Conservation (phyloP, 1,139 yeast species). For the Kodamaea sp. region DNA sequence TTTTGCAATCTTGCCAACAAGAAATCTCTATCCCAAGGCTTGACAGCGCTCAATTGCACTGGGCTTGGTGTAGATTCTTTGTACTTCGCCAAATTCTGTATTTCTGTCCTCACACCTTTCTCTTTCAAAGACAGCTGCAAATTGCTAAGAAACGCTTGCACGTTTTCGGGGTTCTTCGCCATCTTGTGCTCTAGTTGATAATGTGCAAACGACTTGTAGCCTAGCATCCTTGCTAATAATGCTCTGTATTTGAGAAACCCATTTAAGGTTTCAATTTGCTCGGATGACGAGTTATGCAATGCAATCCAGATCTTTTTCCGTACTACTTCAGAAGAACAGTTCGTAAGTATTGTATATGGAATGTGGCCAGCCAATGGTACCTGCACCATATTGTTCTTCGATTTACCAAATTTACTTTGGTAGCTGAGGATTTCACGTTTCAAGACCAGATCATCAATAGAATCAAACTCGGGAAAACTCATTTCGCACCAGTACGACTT, state of each 20-base stretch:
- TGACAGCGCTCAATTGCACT: constrained; percentile 38
- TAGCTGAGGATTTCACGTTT: constrained; percentile 28
- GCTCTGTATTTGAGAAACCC: constrained; percentile 67
- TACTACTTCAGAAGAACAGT: constrained; percentile 56
- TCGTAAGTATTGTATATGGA: constrained; percentile 65
- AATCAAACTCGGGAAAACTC: constrained; percentile 31
- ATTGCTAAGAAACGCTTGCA: constrained; percentile 62
- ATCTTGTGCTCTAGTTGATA: constrained; percentile 87
- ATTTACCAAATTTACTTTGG: constrained; percentile 21
- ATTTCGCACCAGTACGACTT: constrained; percentile 43
- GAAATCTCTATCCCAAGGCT: constrained; percentile 94
- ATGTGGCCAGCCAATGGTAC: constrained; percentile 72
- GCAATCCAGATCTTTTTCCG: constrained; percentile 76
- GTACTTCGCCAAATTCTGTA: constrained; percentile 42
- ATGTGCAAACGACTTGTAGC: constrained; percentile 69
- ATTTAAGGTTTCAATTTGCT: constrained; percentile 63
- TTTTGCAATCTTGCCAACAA: constrained; percentile 31
- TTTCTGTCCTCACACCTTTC: constrained; percentile 60
- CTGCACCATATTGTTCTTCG: constrained; percentile 26
- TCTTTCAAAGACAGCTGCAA: constrained; percentile 47
- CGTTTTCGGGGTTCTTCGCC: constrained; percentile 84
- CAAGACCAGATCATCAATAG: constrained; percentile 24
- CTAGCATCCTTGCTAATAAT: constrained; percentile 71
- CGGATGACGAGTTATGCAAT: constrained; percentile 57
- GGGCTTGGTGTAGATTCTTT: constrained; percentile 23